Conservation (phyloP, 2,329 filamentous ascomycete species). For the Ascocoryne sarcoides region DNA sequence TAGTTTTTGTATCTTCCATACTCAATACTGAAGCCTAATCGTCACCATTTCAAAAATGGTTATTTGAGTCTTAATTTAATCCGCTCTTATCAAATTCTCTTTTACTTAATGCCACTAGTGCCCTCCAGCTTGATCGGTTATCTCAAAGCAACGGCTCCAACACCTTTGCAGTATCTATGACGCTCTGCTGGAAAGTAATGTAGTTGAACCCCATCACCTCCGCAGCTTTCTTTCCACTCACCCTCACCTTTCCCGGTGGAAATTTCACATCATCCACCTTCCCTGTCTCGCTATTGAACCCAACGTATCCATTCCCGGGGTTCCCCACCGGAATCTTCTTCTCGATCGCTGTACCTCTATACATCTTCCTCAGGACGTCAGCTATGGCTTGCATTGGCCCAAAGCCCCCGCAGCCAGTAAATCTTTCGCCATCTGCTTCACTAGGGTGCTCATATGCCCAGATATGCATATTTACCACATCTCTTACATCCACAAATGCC, state of each 20-base stretch:
- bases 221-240: conserved; percentile 25
- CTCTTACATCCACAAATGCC: conserved; percentile 35
- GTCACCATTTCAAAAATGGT: too few species aligned
- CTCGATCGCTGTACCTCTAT: conserved; percentile 26
- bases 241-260: conserved; percentile 12
- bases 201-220: conserved; percentile 23
- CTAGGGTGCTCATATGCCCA: conserved; percentile 31
- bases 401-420: conserved; percentile 29
- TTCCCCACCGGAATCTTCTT: conserved; percentile 31
- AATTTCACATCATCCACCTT: conserved; percentile 12
- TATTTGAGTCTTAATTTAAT: too few species aligned
- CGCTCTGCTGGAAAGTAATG: conserved; percentile 20
- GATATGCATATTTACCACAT: conserved; percentile 34
- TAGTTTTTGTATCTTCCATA: too few species aligned
- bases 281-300: conserved; percentile 19
- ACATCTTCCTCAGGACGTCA: conserved; percentile 34
- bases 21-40: too few species aligned
- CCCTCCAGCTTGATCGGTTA: too few species aligned
- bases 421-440: conserved; percentile 33
- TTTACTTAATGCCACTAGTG: too few species aligned
- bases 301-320: conserved; percentile 33
- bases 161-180: conserved; percentile 30
- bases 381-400: conserved; percentile 32
- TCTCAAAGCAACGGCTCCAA: conserved; percentile 20
- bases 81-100: too few species aligned